Evolutionary conservation across 345 rosid species (phyloP).

Genomic region (Salix dunnii): DNA sequence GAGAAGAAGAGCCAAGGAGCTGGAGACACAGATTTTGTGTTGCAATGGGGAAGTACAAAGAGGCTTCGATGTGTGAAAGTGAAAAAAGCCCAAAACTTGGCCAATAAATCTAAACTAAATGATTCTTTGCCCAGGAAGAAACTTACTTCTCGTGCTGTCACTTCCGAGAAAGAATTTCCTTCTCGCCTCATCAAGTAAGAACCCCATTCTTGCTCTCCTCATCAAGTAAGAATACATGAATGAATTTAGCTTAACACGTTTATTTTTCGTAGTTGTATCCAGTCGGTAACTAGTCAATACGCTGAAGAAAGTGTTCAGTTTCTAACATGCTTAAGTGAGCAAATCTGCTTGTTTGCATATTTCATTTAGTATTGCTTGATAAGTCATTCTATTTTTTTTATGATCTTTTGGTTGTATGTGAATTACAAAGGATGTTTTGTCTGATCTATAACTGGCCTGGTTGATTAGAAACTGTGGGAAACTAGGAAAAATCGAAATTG

Average conservation of each 20-base stretch:
- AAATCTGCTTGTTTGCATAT: not conserved
- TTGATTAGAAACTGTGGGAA: not conserved
- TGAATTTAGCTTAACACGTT: not conserved
- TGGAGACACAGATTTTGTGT: slow-evolving; percentile 67
- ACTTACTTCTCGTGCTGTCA: slow-evolving; percentile 38
- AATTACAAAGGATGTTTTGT: not conserved
- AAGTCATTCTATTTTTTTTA: not conserved
- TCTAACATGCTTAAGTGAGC: not conserved
- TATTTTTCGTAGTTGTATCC: not conserved
- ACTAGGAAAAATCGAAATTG: not conserved
- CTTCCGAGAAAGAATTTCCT: slow-evolving; percentile 51
- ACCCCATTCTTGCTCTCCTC: not conserved
- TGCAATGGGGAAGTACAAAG: slow-evolving; percentile 93
- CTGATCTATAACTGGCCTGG: not conserved
- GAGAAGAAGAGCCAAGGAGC: slow-evolving; percentile 59
- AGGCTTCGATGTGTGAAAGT: slow-evolving; percentile 77
- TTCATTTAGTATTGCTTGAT: not conserved
- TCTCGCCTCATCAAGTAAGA: slow-evolving; percentile 57
- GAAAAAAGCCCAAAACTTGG: slow-evolving; percentile 52
- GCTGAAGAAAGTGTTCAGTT: not conserved
- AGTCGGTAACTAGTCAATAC: not conserved
- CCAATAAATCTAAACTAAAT: slow-evolving; percentile 39
- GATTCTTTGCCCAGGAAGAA: slow-evolving; percentile 58
- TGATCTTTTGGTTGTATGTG: not conserved
- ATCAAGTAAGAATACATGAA: not conserved